A percentile compares a stretch with the other conserved stretches of the same genome.
Conservation (phyloP, 2,329 filamentous ascomycete species). For the Knufia fluminis region DNA sequence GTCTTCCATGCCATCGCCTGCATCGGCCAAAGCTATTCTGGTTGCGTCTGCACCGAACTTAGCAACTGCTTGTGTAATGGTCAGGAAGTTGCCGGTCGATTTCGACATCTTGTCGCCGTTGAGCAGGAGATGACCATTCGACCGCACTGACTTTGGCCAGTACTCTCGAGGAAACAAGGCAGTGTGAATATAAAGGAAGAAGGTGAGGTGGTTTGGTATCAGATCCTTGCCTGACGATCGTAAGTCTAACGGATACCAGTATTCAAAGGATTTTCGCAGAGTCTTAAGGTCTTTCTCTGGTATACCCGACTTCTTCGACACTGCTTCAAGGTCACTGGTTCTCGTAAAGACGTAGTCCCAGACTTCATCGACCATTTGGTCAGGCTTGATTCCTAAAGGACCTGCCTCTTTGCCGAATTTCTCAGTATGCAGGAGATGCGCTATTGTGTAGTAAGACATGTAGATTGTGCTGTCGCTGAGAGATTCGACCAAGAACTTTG, state of each 20-base stretch:
- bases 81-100: constrained; percentile 94
- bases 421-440: constrained; percentile 65
- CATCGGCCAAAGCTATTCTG: constrained; percentile 84
- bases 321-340: constrained; percentile 57
- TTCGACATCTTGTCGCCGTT: constrained; percentile 99
- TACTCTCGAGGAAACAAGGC: constrained; percentile 81
- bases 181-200: constrained; percentile 88
- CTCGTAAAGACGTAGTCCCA: constrained; percentile 94
- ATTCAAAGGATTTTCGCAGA: constrained; percentile 87
- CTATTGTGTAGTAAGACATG: constrained; percentile 53
- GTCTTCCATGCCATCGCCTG: constrained; percentile 87
- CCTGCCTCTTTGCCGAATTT: constrained; percentile 71
- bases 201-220: constrained; percentile 88
- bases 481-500: constrained; percentile 81
- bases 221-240: constrained; percentile 85
- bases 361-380: constrained; percentile 88
- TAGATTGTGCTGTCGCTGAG: constrained; percentile 90
- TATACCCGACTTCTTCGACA: constrained; percentile 59
- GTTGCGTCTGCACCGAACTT: constrained; percentile 95
- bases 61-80: constrained; percentile 69
- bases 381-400: constrained; percentile 58
- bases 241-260: constrained; percentile 91
- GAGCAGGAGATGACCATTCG: constrained; percentile 86
- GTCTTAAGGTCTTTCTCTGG: constrained; percentile 62
- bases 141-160: constrained; percentile 78